Evolutionary conservation across 345 rosid species (phyloP).

Genomic region (Salix udensis): DNA sequence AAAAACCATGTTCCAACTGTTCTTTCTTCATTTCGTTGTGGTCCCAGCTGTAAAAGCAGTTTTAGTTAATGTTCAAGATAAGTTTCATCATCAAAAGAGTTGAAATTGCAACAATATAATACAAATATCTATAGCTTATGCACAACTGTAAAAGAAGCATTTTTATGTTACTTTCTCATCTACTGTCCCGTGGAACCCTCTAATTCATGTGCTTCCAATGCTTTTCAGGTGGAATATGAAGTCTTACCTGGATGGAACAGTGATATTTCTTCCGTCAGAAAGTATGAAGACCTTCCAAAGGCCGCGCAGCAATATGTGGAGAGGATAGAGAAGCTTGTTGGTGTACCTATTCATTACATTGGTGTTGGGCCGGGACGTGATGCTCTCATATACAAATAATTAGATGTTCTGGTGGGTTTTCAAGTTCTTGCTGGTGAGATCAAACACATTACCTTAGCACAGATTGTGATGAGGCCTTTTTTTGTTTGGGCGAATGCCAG

Average conservation of each 20-base stretch:
- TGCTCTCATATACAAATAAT: slow-evolving; percentile 78
- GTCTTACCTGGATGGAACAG: slow-evolving; percentile 83
- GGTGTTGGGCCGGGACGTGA: slow-evolving; percentile 94
- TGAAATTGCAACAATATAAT: no score
- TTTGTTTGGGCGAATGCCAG: background rate
- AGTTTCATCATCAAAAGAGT: no score
- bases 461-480: no score
- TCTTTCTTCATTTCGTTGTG: background rate
- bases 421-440: background rate
- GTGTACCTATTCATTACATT: slow-evolving; percentile 73
- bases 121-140: no score
- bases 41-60: no score
- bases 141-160: no score
- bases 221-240: slow-evolving; percentile 79
- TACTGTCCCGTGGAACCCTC: background rate
- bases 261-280: slow-evolving; percentile 73
- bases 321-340: slow-evolving; percentile 88
- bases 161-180: no score
- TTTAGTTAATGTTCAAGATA: no score
- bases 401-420: background rate
- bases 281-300: slow-evolving; percentile 78
- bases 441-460: background rate
- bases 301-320: slow-evolving; percentile 75
- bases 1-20: background rate
- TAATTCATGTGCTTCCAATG: slow-evolving; percentile 8